Conservation (phyloP, 139 green algal genomes). For the Coelastrella sp. region DNA sequence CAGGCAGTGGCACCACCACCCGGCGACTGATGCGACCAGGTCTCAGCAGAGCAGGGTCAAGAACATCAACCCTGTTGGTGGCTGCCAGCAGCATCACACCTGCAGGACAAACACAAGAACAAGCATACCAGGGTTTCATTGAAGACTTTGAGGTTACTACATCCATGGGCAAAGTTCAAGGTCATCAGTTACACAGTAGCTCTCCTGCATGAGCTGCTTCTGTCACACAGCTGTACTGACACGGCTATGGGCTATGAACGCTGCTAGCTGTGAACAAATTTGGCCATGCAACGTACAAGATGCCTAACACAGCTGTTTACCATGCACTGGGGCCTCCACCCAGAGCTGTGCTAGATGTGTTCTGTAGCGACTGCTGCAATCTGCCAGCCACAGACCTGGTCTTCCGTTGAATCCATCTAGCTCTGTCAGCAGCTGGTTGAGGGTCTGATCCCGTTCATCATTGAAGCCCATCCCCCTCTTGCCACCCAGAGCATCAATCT, state of each 20-base stretch:
- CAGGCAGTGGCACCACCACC: conserved; percentile 84
- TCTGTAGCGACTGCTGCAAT: background rate
- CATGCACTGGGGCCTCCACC: too few species aligned
- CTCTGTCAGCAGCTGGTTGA: conserved; percentile 91
- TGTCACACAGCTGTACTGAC: too few species aligned
- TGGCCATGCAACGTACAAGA: too few species aligned
- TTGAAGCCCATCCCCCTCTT: conserved; percentile 89
- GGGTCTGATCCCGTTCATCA: conserved; percentile 87
- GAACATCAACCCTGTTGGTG: conserved; percentile 90
- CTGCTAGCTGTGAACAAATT: too few species aligned
- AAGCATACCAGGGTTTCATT: background rate
- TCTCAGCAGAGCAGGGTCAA: conserved; percentile 90
- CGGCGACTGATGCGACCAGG: conserved; percentile 63
- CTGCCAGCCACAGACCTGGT: conserved; percentile 51
- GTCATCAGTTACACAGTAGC: too few species aligned
- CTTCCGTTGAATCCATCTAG: conserved; percentile 92
- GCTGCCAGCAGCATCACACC: conserved; percentile 90
- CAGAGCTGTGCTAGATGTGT: background rate
- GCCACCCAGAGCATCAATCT: conserved; percentile 94
- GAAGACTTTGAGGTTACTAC: too few species aligned
- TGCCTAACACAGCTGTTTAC: too few species aligned
- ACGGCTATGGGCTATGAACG: too few species aligned
- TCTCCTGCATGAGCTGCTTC: too few species aligned
- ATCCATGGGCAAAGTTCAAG: too few species aligned
- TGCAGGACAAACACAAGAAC: conserved; percentile 26